These are phyloP conservation scores for Calonectria naviculata DNA, from an alignment of 2,329 filamentous ascomycete genomes.

Conservation along the genomic window DNA sequence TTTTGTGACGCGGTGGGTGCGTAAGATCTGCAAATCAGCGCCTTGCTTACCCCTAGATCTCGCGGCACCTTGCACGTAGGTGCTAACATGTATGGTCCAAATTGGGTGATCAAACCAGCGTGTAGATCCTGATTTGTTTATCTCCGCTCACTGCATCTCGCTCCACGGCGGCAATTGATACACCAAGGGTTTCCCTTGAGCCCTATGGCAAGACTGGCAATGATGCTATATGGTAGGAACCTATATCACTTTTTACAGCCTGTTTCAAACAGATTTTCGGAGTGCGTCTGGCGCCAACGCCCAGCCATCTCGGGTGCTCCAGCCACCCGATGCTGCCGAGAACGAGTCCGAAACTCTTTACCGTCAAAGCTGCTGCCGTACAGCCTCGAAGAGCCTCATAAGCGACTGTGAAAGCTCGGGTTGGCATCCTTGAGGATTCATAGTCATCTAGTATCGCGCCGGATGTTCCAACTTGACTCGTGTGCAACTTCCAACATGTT, in stretches of 20 bases:
- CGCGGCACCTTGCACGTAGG: not conserved
- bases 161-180: not conserved
- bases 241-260: not conserved
- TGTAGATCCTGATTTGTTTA: constrained; percentile 3
- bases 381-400: not conserved
- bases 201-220: not conserved
- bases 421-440: not conserved
- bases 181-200: not conserved
- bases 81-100: not conserved
- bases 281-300: not conserved
- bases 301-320: not conserved
- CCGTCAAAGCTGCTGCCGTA: not conserved
- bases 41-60: not conserved
- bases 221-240: not conserved
- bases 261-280: not conserved
- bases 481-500: constrained; percentile 23
- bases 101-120: not conserved
- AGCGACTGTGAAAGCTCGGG: too few relatives aligned
- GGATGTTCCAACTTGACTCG: constrained; percentile 13
- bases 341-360: not conserved
- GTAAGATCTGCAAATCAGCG: not conserved
- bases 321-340: not conserved
- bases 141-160: not conserved
- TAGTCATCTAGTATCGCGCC: not conserved
- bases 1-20: not conserved